These are phyloP conservation scores for Guyanaporus albipodus DNA, from an alignment of 768 basidiomycete species.

Conservation along the genomic window DNA sequence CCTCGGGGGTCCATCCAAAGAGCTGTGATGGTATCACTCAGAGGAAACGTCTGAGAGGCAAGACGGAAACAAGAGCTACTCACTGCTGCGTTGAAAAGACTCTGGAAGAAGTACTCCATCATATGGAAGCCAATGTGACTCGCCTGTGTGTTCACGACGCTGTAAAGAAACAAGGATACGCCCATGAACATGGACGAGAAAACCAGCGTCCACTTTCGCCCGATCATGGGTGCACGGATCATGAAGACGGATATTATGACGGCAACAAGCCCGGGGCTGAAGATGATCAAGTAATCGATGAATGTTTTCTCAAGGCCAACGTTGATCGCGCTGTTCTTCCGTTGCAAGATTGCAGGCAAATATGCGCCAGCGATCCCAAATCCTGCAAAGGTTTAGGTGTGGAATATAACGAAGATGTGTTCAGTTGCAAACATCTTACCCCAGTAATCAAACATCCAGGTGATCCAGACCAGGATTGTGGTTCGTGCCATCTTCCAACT, in stretches of 20 bases:
- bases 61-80: background rate
- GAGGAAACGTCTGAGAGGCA: too few species aligned
- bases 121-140: constrained; percentile 9
- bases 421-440: background rate
- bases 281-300: constrained; percentile 10
- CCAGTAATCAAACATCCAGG: constrained; percentile 14
- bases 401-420: background rate
- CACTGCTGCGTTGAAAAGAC: constrained; percentile 9
- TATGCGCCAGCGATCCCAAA: background rate
- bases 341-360: constrained; percentile 11
- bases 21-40: too few species aligned
- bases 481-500: constrained; percentile 12
- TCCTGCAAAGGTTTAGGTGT: too few species aligned
- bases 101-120: constrained; percentile 8
- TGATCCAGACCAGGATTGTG: constrained; percentile 9
- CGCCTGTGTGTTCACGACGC: constrained; percentile 9
- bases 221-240: constrained; percentile 12
- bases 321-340: constrained; percentile 10
- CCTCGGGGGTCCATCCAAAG: too few species aligned
- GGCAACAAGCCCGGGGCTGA: constrained; percentile 4
- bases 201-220: constrained; percentile 17
- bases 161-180: constrained; percentile 8
- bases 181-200: constrained; percentile 8
- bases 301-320: constrained; percentile 7
- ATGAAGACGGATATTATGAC: constrained; percentile 4